Evolutionary conservation across 1,284 basidiomycete species (phyloP).

Genomic region (Trichosporon inkin): DNA sequence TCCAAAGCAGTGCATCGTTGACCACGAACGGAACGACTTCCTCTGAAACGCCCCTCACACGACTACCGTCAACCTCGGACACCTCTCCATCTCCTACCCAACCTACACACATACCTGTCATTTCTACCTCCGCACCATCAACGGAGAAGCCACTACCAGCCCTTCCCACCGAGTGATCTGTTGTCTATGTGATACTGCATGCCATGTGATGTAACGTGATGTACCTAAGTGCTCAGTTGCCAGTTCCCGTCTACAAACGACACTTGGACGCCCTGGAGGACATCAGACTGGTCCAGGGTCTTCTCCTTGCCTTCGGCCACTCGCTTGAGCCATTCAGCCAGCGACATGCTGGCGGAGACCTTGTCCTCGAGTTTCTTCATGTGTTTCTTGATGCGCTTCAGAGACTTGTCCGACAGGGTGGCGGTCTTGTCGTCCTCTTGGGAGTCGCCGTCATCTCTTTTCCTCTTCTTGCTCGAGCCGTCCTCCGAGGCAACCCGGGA

Average conservation of each 20-base stretch:
- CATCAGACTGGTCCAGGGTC: constrained; percentile 28
- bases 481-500: constrained; percentile 33
- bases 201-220: constrained; percentile 7
- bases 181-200: constrained; percentile 14
- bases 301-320: constrained; percentile 34
- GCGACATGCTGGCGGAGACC: constrained; percentile 12
- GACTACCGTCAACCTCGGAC: background rate
- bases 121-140: background rate
- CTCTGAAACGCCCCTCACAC: background rate
- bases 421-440: constrained; percentile 5
- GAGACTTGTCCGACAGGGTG: constrained; percentile 28
- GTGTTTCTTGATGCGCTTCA: constrained; percentile 43
- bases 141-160: constrained; percentile 8
- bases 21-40: background rate
- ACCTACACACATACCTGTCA: background rate
- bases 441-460: constrained; percentile 23
- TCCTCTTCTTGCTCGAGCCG: constrained; percentile 39
- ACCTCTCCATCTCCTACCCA: background rate
- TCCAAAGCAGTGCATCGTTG: background rate
- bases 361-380: constrained; percentile 32
- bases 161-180: constrained; percentile 2
- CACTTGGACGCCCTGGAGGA: constrained; percentile 34
- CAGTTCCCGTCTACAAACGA: constrained; percentile 33
- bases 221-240: constrained; percentile 27
- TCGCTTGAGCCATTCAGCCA: constrained; percentile 25